These are phyloP conservation scores for Populus hybrid DNA, from an alignment of 441 rosid genomes.

Conservation along the genomic window DNA sequence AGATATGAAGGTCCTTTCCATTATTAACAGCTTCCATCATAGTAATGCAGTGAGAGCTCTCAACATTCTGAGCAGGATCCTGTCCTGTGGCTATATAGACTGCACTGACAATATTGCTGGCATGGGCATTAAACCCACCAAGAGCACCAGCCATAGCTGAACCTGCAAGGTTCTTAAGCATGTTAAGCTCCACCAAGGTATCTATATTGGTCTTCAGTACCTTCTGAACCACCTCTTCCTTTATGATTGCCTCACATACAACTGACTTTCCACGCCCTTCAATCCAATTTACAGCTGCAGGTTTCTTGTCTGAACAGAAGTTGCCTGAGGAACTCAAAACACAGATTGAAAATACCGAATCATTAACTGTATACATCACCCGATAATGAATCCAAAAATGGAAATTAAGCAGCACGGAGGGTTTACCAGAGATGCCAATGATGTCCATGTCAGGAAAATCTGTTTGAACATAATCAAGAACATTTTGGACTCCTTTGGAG, in stretches of 20 bases:
- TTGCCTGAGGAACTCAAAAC: constrained; percentile 41
- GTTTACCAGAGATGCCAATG: constrained; percentile 66
- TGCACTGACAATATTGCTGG: constrained; percentile 78
- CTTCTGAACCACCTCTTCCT: constrained; percentile 61
- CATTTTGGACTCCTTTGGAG: constrained; percentile 85
- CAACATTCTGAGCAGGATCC: constrained; percentile 87
- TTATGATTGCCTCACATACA: constrained; percentile 70
- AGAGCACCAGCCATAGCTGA: constrained; percentile 83
- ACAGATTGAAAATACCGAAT: neutral
- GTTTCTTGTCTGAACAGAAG: constrained; percentile 78
- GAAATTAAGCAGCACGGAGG: neutral
- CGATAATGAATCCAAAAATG: neutral
- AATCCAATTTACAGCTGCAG: constrained; percentile 84
- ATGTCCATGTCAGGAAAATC: constrained; percentile 84
- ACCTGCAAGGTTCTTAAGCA: constrained; percentile 78
- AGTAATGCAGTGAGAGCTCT: constrained; percentile 84
- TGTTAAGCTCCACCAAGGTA: constrained; percentile 76
- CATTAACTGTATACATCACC: neutral
- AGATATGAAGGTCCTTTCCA: constrained; percentile 67
- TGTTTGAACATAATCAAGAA: constrained; percentile 57
- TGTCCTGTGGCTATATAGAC: constrained; percentile 79
- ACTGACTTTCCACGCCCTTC: constrained; percentile 89
- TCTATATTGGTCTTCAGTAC: constrained; percentile 68
- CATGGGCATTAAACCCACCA: constrained; percentile 91
- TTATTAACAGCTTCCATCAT: constrained; percentile 81